Base-by-base conservation (phyloP, 2,329 filamentous ascomycete species). In the Diplodia mutila region DNA sequence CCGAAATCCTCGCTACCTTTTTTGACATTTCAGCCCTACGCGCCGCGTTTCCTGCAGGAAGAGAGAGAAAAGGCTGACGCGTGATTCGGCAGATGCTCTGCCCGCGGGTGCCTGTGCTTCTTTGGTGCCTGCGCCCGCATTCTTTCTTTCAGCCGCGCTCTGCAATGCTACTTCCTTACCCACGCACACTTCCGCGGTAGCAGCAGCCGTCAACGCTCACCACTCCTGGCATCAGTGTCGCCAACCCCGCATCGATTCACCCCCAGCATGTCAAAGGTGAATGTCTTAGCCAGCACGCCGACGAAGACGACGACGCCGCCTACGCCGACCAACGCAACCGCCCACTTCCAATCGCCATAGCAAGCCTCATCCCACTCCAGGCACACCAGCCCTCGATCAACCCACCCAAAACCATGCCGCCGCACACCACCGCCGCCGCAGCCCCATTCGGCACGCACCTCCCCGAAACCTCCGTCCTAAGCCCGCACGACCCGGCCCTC, bases 401-500 rank as follows among this genome's bases (percentile, higher is more conserved):
- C 25, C 12, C 21, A 11, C 25, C 34, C 1, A 21, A 21, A 4
- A 65, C 72, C 57, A 51, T 34, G 55, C 48, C 34, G 34, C 29
- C 12, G 25, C 21, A 37, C 27, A 37, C 14, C 52, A 51, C 53
- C 4, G 23, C 23, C 18, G 46, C 29, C n/a, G 27, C 32, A 9
- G 4, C 34, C 34, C 4, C 21, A 23, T 8, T 18, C 37, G 48
- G n/a, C 34, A 57, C 25, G 14, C 42, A 18, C 42, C 69, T 71
- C 32, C 70, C 71, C 48, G 79, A 80, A 67, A 70, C 72, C 69
- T 73, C 79, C 14, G 70, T 84, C 67, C 77, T 85, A 66, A 76
- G 74, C 68, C 79, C 81, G 4, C 75, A 78, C 63, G 77, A 80
- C 70, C 77, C 79, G 49, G 73, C 79, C 46, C 71, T 80, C 12